Base-by-base conservation (phyloP, 495 filamentous ascomycete genomes). In the Penicillium subrubescens region DNA sequence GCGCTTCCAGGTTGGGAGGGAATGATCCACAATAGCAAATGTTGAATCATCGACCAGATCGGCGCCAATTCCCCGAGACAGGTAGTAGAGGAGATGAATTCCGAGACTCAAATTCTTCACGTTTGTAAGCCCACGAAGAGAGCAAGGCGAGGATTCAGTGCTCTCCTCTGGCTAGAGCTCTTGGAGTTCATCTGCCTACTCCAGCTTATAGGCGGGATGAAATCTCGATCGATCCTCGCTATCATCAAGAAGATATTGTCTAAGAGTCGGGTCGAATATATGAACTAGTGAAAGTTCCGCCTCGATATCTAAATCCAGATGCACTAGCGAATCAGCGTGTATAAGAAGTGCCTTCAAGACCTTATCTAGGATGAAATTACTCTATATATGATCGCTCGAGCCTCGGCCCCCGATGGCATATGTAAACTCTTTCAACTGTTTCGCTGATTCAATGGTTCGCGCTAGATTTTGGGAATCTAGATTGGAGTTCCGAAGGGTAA, bases 1-100 rank as follows among this genome's bases (percentile, higher is more conserved):
- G 44, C 21, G 44, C 44, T 25, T 50, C 44, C 44, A 50, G 14
- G 21, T 50, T 50, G 0, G 44, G 19, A 2, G 44, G 44, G 44
- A 50, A 50, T 50, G 44, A 27, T 50, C 44, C 44, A 50, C 44
- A 50, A 50, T 27, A 50, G 44, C 44, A 50, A 50, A 50, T 50
- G 19, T 27, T 25, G 44, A 21, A 50, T 50, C 44, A 21, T 50
- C 44, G 21, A 50, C 44, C 19, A 27, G 19, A 27, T 50, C 44
- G 44, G 44, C 19, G 5, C 44, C 44, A 12, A 50, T 50, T 25
- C 44, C 44, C 5, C 44, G 44, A 21, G 44, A 50, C 23, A 50
- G 19, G 8, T 50, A 50, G 21, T 50, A 50, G 8, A 50, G 21
- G 7, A 12, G 6, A 50, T 50, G 19, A 25, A 50, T 50, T 23